phyloP scores from a whole-genome alignment of 139 green algal species.

The Chlorella ohadii region DNA sequence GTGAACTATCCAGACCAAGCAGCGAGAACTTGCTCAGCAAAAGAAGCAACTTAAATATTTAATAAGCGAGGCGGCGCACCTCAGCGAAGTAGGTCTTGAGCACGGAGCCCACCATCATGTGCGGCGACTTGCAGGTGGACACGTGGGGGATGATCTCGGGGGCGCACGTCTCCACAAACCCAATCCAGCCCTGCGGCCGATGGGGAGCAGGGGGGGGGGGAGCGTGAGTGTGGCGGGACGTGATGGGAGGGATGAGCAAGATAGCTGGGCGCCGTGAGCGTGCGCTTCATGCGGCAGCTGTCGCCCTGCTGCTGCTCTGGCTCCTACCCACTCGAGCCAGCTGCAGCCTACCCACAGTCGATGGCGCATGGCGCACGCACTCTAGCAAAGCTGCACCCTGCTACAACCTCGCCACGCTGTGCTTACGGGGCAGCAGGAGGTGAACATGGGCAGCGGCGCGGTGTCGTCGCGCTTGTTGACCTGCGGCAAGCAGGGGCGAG shows the following conservation, averaged over 20 bases:
- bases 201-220: neutral
- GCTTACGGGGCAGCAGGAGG: constrained; percentile 77
- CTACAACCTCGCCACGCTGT: constrained; percentile 6
- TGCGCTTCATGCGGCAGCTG: neutral
- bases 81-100: constrained; percentile 70
- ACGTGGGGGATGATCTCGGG: constrained; percentile 80
- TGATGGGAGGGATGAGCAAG: neutral
- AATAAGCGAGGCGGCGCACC: neutral
- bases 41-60: neutral
- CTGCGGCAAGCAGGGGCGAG: no score
- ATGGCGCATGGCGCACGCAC: neutral
- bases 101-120: constrained; percentile 77
- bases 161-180: constrained; percentile 71
- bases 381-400: no score
- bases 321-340: neutral
- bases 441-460: constrained; percentile 78
- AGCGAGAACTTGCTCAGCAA: no score
- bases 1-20: no score
- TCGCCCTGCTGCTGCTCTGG: neutral
- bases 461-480: constrained; percentile 18
- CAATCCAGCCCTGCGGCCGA: constrained; percentile 35
- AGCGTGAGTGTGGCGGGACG: neutral
- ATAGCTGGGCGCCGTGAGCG: neutral
- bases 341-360: no score
- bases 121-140: constrained; percentile 69